Base-by-base conservation (phyloP, 768 basidiomycete genomes). In the Cubamyces sp. region DNA sequence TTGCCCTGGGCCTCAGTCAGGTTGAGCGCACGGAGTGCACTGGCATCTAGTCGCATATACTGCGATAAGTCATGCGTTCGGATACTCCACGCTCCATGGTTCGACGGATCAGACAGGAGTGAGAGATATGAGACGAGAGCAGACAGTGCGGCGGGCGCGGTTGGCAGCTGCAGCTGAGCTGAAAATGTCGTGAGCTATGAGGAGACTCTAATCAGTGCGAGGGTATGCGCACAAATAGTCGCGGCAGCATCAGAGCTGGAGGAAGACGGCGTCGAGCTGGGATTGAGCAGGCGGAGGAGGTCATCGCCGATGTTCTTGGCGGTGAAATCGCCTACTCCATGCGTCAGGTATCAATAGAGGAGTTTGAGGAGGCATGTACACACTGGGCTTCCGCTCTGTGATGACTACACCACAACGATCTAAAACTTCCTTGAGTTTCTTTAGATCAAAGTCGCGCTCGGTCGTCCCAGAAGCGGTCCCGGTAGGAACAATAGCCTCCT, bases 31-130 rank as follows among this genome's bases (percentile, higher is more conserved):
- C 90, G 84, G 18, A 98, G 78, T 0, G 97, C 96, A 64, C 94
- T 96, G 1, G 97, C 94, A 72, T 99, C 97, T 9, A 98, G 83
- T 60, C 88, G 89, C 95, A 99, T 97, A 74, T 90, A 98, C 70
- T 92, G 95, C 1, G 91, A 86, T 0, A 99, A 80, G 71, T 98
- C 95, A 70, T 99, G 96, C 0, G 90, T 91, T 41, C 83, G 83
- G 14, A 99, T 81, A 15, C 82, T 86, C 77, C 88, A 98, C 59
- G 87, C 84, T 21, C 87, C 90, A 64, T 90, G 87, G 68, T 96
- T 94, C 3, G 86, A 81, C 5, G 87, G 76, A 66, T 96, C 92
- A 7, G 87, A 79, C 2, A 94, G 78, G 5, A 99, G 86, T 16
- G 85, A 81, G 0, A 98, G 84, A 72, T 98, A 98, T 2, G 80